Base-by-base conservation (phyloP, 2,329 filamentous ascomycete species). In the Apiospora marii region DNA sequence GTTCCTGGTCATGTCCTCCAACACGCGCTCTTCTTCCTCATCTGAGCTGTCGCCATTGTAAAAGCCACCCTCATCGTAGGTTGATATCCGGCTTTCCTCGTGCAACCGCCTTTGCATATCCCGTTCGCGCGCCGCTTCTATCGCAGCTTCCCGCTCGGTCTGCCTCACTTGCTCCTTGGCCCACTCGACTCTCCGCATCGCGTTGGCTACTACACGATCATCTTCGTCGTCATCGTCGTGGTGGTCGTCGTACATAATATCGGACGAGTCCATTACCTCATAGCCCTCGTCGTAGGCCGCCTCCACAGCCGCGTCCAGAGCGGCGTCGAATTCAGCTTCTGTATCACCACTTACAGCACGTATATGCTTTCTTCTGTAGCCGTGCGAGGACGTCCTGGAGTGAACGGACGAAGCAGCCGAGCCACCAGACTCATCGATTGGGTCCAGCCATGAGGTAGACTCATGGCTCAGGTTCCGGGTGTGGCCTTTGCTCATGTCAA, bases 261-360 rank as follows among this genome's bases (percentile, higher is more conserved):
- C 82, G 34, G 85, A 84, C 8, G 87, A 82, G 24, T 87, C 87
- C 81, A 89, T 90, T 4, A 93, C 93, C 79, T 98, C 95, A 75
- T 94, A 93, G 0, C 94, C 94, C 74, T 98, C 95, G 80, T 98
- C 93, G 81, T 98, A 99, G 6, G 96, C 96, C 69, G 96, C 96
- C 82, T 98, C 96, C 12, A 98, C 95, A 19, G 96, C 96, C 34
- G 95, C 96, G 83, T 98, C 96, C 61, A 98, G 87, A 4, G 96
- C 96, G 12, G 94, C 95, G 82, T 98, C 95, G 76, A 98, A 98
- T 79, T 98, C 95, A 8, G 94, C 92, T 80, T 97, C 94, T 0
- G 94, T 96, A 43, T 89, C 91, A 64, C 91, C 91, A 75, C 93
- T 96, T 3, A 87, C 80, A 48, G 87, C 87, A 68, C 92, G 90